These are phyloP conservation scores for Paramecium pentaurelia DNA, from an alignment of 73 alveolate genomes.

Conservation along the genomic window DNA sequence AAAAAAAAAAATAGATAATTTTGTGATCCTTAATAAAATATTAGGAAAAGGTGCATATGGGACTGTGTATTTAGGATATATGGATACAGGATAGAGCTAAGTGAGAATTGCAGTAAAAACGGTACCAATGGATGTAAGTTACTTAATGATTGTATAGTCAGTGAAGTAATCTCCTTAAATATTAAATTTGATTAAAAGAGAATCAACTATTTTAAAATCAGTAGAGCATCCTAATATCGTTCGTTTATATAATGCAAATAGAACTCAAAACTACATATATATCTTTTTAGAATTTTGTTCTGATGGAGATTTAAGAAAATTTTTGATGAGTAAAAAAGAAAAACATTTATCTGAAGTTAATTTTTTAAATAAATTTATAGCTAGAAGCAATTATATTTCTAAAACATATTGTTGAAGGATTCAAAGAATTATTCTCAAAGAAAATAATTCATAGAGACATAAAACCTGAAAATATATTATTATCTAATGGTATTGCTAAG, in stretches of 20 bases:
- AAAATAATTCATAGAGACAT: conserved; percentile 54
- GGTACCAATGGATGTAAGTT: conserved; percentile 4
- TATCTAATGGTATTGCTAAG: conserved; percentile 52
- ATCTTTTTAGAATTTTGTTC: background rate
- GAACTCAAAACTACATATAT: conserved; percentile 35
- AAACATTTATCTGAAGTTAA: conserved; percentile 23
- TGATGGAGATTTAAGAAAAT: background rate
- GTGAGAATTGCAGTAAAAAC: conserved; percentile 49
- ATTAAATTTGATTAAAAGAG: background rate
- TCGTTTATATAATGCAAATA: background rate
- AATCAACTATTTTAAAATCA: conserved; percentile 7
- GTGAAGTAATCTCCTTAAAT: background rate
- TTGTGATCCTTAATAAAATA: conserved; percentile 12
- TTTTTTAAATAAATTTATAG: background rate
- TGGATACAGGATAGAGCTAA: background rate
- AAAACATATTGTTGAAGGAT: conserved; percentile 47
- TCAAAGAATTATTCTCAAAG: background rate
- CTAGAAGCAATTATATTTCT: conserved; percentile 27
- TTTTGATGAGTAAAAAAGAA: background rate
- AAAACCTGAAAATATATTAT: conserved; percentile 43
- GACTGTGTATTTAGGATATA: background rate
- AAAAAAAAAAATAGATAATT: conserved; percentile 55
- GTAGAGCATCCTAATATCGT: conserved; percentile 44
- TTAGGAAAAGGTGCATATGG: conserved; percentile 56
- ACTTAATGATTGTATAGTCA: background rate